Evolutionary conservation across 495 filamentous ascomycete genomes (phyloP).

Genomic region (Penicillium arizonense): DNA sequence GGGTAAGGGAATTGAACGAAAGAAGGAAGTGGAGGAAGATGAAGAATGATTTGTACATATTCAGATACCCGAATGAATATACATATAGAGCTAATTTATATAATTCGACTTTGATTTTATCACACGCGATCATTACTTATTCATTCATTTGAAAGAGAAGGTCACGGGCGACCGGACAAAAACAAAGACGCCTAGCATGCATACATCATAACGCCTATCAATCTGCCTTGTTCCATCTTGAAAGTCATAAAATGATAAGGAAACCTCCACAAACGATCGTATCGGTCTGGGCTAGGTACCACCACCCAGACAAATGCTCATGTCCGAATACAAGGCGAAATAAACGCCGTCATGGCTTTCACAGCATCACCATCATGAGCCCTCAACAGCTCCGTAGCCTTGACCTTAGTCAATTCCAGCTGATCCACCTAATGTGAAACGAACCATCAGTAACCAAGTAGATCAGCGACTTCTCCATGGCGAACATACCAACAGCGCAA

Average conservation of each 20-base stretch:
- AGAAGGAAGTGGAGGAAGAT: conserved; percentile 21
- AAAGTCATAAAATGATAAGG: not conserved
- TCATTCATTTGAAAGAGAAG: too few species aligned
- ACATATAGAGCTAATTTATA: not conserved
- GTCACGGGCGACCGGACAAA: too few species aligned
- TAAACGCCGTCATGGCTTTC: conserved; percentile 65
- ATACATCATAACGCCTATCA: too few species aligned
- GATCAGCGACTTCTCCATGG: not conserved
- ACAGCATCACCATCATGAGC: conserved; percentile 75
- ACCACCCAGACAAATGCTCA: conserved; percentile 4
- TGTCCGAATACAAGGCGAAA: conserved; percentile 37
- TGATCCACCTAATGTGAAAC: conserved; percentile 61
- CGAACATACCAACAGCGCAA: conserved; percentile 60
- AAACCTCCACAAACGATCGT: not conserved
- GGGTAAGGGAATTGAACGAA: conserved; percentile 45
- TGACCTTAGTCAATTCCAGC: conserved; percentile 72
- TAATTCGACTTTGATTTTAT: not conserved
- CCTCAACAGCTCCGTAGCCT: conserved; percentile 81
- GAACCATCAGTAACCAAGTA: not conserved
- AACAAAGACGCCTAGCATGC: too few species aligned
- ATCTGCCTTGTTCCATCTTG: not conserved
- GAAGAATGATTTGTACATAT: conserved; percentile 8
- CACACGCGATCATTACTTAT: too few species aligned
- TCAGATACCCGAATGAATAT: too few species aligned
- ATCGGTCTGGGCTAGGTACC: too few species aligned